These are phyloP conservation scores for Cnidoscolus chayamansa DNA, from an alignment of 441 rosid genomes.

Conservation along the genomic window DNA sequence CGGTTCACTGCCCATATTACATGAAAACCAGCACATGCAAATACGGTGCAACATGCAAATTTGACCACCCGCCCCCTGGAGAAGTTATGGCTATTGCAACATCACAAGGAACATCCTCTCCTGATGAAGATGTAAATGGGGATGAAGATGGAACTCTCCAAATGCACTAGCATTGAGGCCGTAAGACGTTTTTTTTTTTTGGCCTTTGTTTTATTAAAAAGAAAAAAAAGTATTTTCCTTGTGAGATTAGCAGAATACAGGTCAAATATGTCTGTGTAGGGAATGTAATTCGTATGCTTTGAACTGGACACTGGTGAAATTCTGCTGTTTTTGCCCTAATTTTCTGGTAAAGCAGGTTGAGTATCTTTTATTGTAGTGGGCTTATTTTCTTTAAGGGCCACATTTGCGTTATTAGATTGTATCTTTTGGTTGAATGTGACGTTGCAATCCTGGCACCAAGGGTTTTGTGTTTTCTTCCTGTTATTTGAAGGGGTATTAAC, in stretches of 20 bases:
- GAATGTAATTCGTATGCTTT: background rate
- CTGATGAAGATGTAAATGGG: slow-evolving; percentile 28
- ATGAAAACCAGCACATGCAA: slow-evolving; percentile 94
- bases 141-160: slow-evolving; percentile 15
- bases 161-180: background rate
- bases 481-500: too few relatives aligned
- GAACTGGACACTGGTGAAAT: background rate
- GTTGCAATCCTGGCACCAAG: too few relatives aligned
- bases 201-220: background rate
- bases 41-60: slow-evolving; percentile 73
- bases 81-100: slow-evolving; percentile 65
- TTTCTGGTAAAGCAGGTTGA: too few relatives aligned
- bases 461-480: too few relatives aligned
- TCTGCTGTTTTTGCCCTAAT: background rate
- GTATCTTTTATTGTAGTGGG: too few relatives aligned
- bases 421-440: too few relatives aligned
- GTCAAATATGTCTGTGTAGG: background rate
- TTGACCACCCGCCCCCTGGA: slow-evolving; percentile 95
- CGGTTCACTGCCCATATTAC: slow-evolving; percentile 77
- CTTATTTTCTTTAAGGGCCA: too few relatives aligned
- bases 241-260: background rate
- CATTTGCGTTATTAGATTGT: too few relatives aligned
- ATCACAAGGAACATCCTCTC: slow-evolving; percentile 33
- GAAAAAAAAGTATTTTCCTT: too few relatives aligned
- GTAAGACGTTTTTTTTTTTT: background rate